These are phyloP conservation scores for Leccinum subgranulosum DNA, from an alignment of 768 basidiomycete species.

Conservation along the genomic window DNA sequence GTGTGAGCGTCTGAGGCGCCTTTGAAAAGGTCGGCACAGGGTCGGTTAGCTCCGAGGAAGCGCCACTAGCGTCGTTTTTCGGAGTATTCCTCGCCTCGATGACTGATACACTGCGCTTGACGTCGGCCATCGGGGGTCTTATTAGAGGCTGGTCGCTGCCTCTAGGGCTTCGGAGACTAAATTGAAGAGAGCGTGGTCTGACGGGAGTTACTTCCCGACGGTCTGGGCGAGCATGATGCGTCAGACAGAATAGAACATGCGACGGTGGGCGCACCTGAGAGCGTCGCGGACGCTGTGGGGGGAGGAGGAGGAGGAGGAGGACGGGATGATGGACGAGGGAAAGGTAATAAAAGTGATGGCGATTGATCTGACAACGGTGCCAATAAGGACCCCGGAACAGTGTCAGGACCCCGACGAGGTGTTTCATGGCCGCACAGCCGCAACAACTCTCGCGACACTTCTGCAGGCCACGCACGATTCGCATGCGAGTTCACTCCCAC, in stretches of 20 bases:
- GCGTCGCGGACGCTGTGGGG: constrained; percentile 25
- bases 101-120: constrained; percentile 27
- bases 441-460: constrained; percentile 55
- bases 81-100: constrained; percentile 17
- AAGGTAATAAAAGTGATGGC: constrained; percentile 29
- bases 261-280: constrained; percentile 15
- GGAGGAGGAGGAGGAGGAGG: constrained; percentile 19
- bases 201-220: constrained; percentile 7
- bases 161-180: constrained; percentile 14
- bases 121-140: constrained; percentile 14
- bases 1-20: constrained; percentile 6
- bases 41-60: constrained; percentile 12
- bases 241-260: neutral
- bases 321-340: constrained; percentile 13
- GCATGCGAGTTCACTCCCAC: constrained; percentile 26
- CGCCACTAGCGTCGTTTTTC: constrained; percentile 17
- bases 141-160: constrained; percentile 6
- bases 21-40: constrained; percentile 13
- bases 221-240: constrained; percentile 7
- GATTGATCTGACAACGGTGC: constrained; percentile 10
- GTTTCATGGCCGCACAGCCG: constrained; percentile 39
- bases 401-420: constrained; percentile 4
- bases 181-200: constrained; percentile 24
- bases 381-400: constrained; percentile 25
- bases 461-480: constrained; percentile 53